These are phyloP conservation scores for Dactylonectria macrodidyma DNA, from an alignment of 2,329 filamentous ascomycete genomes.

Conservation along the genomic window DNA sequence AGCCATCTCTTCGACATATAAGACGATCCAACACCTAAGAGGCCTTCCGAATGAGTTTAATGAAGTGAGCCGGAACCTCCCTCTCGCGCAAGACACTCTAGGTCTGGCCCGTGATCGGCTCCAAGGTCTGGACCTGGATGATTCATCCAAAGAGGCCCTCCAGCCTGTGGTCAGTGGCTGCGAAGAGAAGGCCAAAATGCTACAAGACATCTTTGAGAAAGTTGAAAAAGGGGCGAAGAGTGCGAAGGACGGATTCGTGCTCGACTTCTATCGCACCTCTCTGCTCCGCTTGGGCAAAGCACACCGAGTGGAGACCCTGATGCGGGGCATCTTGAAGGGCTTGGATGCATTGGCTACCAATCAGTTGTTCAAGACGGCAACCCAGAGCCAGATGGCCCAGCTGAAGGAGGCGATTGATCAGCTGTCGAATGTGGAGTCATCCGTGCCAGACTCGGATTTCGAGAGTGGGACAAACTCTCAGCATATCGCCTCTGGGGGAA, in stretches of 20 bases:
- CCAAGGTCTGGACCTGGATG: background rate
- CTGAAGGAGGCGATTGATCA: constrained; percentile 24
- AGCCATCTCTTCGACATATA: constrained; percentile 12
- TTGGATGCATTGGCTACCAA: constrained; percentile 22
- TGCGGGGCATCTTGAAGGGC: constrained; percentile 18
- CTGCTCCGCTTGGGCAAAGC: constrained; percentile 9
- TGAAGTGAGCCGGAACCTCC: constrained; percentile 9
- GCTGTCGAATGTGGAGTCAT: constrained; percentile 19
- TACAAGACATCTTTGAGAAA: constrained; percentile 10
- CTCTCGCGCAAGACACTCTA: constrained; percentile 12
- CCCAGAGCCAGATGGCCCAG: constrained; percentile 11
- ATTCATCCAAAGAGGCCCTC: constrained; percentile 3
- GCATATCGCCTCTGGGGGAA: constrained; percentile 3
- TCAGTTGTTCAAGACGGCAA: constrained; percentile 19
- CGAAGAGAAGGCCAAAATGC: constrained; percentile 12
- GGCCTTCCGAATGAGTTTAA: constrained; percentile 14
- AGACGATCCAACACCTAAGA: constrained; percentile 1
- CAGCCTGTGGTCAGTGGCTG: constrained; percentile 1
- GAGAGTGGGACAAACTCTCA: background rate
- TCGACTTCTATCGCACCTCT: constrained; percentile 5
- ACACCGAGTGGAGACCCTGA: constrained; percentile 20
- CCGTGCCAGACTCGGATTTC: constrained; percentile 12
- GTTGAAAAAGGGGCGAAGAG: background rate
- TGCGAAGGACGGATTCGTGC: background rate
- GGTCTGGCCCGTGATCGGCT: background rate